Evolutionary conservation across 2,329 filamentous ascomycete species (phyloP), one percentile per base, ranked within the genome.

Genomic region (Chrysoporthe puriensis): DNA sequence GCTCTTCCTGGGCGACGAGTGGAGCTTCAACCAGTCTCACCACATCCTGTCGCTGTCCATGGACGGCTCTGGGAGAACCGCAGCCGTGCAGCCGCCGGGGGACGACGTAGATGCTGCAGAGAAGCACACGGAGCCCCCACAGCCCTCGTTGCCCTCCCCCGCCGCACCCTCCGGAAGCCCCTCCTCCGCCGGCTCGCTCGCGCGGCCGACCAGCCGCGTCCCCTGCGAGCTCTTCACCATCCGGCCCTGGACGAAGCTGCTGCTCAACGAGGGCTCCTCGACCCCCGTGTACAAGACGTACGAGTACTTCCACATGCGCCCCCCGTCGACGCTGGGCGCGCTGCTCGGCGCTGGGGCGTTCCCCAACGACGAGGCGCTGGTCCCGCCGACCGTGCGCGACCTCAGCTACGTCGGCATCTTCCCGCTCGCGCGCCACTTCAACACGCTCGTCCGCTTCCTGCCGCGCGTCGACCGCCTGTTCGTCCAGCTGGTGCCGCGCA

Each of bases 211-310:
- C 48, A 67, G 63, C 6, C 63, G 72, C 26, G 70, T 73, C 0
- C 73, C 76, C 1, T 79, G 76, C 70, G 75, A 74, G 13, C 77
- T 93, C 0, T 84, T 92, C 57, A 82, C 83, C 36, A 79, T 85
- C n/a, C 83, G 86, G 1, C 85, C 85, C 1, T 94, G 92, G 91
- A 83, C 82, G 0, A 83, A 85, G 21, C 73, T 93, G 0, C 80
- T 86, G 1, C 85, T 93, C 71, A 94, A 94, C 75, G 91, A 95
- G 78, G 90, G 91, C 9, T 92, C 90, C 67, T 26, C 26, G 26
- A 26, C 26, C 2, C 26, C 26, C 26, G 26, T 26, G 26, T 26
- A 26, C 26, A 26, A 26, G 26, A 26, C 26, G 26, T 26, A 26
- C 26, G 26, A 26, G 26, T 26, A 26, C 26, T 26, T 26, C 26